Conservation (phyloP, 768 basidiomycete species). For the Naganishia vaughanmartiniae region DNA sequence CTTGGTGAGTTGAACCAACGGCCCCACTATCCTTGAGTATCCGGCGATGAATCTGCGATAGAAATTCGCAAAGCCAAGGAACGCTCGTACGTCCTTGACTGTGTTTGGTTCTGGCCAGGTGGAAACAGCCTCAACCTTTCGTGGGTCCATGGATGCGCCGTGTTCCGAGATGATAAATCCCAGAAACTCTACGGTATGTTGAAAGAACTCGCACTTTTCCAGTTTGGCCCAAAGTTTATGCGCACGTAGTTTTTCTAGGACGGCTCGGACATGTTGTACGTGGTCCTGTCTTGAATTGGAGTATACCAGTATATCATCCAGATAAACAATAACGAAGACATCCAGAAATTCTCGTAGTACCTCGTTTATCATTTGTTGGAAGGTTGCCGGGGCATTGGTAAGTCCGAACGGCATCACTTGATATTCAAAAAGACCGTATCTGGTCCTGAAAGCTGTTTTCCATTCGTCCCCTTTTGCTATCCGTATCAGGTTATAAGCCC, state of each 20-base stretch:
- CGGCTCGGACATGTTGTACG: not conserved
- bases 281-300: not conserved
- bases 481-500: too few relatives aligned
- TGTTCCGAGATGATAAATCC: not conserved
- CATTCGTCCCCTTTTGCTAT: too few relatives aligned
- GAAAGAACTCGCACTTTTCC: slow-evolving; percentile 8
- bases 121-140: slow-evolving; percentile 54
- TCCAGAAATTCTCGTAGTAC: slow-evolving; percentile 54
- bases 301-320: slow-evolving; percentile 41
- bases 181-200: not conserved
- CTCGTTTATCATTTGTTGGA: slow-evolving; percentile 56
- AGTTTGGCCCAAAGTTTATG: slow-evolving; percentile 1
- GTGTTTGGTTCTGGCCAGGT: slow-evolving; percentile 37
- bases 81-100: slow-evolving; percentile 34
- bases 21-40: slow-evolving; percentile 35
- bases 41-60: slow-evolving; percentile 39
- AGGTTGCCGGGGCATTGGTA: slow-evolving; percentile 50
- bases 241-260: not conserved
- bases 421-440: too few relatives aligned
- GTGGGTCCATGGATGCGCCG: slow-evolving; percentile 50
- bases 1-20: slow-evolving; percentile 33
- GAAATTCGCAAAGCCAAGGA: slow-evolving; percentile 42
- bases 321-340: slow-evolving; percentile 54
- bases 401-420: slow-evolving; percentile 55
- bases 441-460: too few relatives aligned